Conservation (phyloP, 495 filamentous ascomycete genomes). For the Geoglossum glabrum region DNA sequence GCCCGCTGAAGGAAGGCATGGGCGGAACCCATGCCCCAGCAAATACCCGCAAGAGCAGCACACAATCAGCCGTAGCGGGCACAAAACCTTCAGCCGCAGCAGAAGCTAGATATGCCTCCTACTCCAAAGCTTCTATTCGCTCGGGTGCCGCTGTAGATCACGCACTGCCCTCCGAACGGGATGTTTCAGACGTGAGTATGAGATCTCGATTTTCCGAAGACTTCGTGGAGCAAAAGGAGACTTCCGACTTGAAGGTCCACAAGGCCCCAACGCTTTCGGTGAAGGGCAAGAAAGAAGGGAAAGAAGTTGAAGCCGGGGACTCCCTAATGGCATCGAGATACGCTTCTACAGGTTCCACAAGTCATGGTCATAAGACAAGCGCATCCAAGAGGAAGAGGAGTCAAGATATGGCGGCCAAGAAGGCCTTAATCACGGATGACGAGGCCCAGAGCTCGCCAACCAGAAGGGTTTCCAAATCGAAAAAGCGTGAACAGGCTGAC, state of each 20-base stretch:
- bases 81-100: conserved; percentile 1
- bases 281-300: conserved; percentile 3
- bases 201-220: conserved; percentile 3
- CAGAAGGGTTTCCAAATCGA: not conserved
- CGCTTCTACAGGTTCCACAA: not conserved
- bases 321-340: not conserved
- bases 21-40: not conserved
- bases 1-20: not conserved
- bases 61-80: not conserved
- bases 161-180: not conserved
- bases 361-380: not conserved
- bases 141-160: not conserved
- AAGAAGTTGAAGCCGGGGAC: not conserved
- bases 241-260: not conserved
- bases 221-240: conserved; percentile 1
- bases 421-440: not conserved
- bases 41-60: conserved; percentile 5
- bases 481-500: not conserved
- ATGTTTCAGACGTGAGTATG: conserved; percentile 1
- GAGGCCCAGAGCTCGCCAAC: not conserved
- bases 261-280: not conserved
- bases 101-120: conserved; percentile 1
- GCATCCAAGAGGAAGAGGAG: not conserved
- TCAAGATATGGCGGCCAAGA: not conserved
- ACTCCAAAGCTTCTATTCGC: not conserved